Evolutionary conservation across 495 filamentous ascomycete genomes (phyloP), one percentile per base, ranked within the genome.

Genomic region (Aspergillus mulundensis): DNA sequence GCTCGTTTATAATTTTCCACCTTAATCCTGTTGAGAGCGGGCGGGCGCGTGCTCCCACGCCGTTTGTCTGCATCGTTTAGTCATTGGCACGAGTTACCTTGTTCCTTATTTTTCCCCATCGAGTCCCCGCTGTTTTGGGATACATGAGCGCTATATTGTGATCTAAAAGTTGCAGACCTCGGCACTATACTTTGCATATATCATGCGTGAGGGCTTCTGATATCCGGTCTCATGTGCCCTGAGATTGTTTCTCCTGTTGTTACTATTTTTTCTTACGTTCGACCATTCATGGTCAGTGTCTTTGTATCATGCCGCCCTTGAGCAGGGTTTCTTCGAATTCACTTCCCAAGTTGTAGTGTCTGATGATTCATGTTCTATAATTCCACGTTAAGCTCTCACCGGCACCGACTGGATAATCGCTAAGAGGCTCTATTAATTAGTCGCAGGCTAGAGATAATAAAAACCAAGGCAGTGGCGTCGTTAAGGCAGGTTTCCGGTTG

Each of bases 191-290:
- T 54, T 56, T 62, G 56, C 59, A 64, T 57, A 59, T 63, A 64
- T 53, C 39, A 50, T 56, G 61, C 57, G 50, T 51, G 46, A 56
- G 54, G 57, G 45, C 54, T 58, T 56, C 36, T 61, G 58, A 63
- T 66, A 63, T 65, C 62, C 62, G 56, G 54, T 59, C 55, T 58
- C 58, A 44, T 60, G 36, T 43, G 56, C 50, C 57, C 53, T 42
- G 38, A 50, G 40, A 56, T 66, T 63, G 62, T 54, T 62, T 61
- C 63, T 60, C 49, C 39, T 57, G 42, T 60, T 63, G 50, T 56
- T 53, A 42, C 15, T n/a, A 21, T 25, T 20, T 56, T 10, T 36
- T 28, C 25, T 14, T 47, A 34, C 24, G 28, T 41, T 41, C 28
- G 34, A n/a, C 14, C 19, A 19, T 16, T 2, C 7, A 11, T 50